phyloP scores from a whole-genome alignment of 2,329 filamentous ascomycete genomes.

The Teratosphaeria pseudoeucalypti region DNA sequence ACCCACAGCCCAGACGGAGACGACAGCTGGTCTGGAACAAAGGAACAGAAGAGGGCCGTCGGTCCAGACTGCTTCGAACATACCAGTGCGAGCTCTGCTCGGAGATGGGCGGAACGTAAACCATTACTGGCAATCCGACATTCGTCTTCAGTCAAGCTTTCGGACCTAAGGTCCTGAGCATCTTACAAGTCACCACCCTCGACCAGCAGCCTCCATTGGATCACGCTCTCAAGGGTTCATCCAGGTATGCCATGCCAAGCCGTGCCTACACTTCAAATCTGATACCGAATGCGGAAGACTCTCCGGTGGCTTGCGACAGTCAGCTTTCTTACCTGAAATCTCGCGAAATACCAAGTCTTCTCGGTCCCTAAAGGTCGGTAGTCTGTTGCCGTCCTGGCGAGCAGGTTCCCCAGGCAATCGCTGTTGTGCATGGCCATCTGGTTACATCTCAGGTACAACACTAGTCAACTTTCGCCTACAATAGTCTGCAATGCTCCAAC shows the following conservation, averaged over 20 bases:
- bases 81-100: neutral
- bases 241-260: neutral
- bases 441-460: neutral
- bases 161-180: no score
- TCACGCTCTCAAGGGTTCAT: neutral
- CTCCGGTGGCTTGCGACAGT: neutral
- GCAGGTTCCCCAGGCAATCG: neutral
- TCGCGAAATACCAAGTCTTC: neutral
- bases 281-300: neutral
- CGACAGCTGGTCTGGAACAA: neutral
- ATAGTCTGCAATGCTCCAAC: neutral
- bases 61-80: neutral
- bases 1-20: neutral
- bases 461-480: neutral
- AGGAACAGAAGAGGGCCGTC: neutral
- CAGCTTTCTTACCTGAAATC: neutral
- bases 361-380: neutral
- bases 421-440: neutral
- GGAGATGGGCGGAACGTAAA: neutral
- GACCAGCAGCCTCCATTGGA: neutral
- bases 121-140: neutral
- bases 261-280: neutral
- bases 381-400: neutral
- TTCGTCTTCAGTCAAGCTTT: no score
- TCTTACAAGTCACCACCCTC: neutral